Conservation (phyloP, 2,329 filamentous ascomycete genomes). For the Aspergillus ochraceus region DNA sequence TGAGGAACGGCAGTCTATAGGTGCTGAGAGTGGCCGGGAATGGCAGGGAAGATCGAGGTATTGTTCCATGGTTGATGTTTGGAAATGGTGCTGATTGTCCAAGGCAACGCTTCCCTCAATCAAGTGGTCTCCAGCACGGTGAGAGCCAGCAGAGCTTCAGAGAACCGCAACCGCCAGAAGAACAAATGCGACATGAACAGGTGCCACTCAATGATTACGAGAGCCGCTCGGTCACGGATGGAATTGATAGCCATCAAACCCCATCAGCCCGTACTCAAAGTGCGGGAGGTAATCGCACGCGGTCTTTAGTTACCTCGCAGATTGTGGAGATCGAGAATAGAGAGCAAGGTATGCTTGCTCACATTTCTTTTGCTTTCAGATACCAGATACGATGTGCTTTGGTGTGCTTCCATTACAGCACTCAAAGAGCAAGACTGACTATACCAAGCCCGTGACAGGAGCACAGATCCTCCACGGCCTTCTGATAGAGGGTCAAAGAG, state of each 20-base stretch:
- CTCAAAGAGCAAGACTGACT: background rate
- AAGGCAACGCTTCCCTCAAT: background rate
- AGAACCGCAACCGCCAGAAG: background rate
- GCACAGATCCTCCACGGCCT: background rate
- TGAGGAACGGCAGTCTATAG: background rate
- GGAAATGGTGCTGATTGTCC: background rate
- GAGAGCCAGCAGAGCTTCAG: background rate
- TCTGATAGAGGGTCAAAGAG: background rate
- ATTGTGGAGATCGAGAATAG: background rate
- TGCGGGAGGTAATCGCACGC: background rate
- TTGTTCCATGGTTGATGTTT: background rate
- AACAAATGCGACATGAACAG: background rate
- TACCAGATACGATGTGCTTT: background rate
- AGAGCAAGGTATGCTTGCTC: background rate
- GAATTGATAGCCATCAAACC: background rate
- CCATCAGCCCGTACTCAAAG: background rate
- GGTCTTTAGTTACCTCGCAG: background rate
- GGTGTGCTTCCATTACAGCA: background rate
- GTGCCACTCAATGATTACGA: background rate
- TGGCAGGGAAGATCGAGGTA: background rate
- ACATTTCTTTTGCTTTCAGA: background rate
- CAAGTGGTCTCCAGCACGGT: background rate
- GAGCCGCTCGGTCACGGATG: background rate
- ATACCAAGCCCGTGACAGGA: background rate
- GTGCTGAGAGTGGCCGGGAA: background rate